phyloP scores from a whole-genome alignment of 306 rosid species.

The Bauhinia variegata region DNA sequence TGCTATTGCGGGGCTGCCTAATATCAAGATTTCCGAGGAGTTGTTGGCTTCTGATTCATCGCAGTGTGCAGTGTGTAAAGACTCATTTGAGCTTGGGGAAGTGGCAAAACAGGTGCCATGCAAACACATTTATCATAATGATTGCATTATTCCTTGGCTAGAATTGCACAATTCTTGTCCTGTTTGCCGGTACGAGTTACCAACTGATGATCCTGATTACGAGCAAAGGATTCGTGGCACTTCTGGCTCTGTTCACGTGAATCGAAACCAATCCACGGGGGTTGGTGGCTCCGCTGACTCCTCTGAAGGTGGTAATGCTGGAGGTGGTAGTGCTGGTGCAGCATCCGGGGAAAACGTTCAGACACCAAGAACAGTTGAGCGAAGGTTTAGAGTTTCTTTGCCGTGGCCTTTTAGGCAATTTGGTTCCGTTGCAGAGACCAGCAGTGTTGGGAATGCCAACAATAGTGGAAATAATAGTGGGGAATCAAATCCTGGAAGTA shows the following conservation, averaged over 20 bases:
- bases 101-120: slow-evolving; percentile 87
- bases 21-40: slow-evolving; percentile 56
- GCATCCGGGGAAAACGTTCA: slow-evolving; percentile 41
- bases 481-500: slow-evolving; percentile 56
- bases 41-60: slow-evolving; percentile 69
- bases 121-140: slow-evolving; percentile 79
- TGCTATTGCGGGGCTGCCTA: slow-evolving; percentile 63
- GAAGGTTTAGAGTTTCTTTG: slow-evolving; percentile 70
- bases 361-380: slow-evolving; percentile 48
- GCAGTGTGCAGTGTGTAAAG: slow-evolving; percentile 94
- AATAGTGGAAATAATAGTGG: slow-evolving; percentile 50
- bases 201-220: slow-evolving; percentile 82
- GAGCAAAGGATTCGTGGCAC: slow-evolving; percentile 59
- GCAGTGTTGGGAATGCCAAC: slow-evolving; percentile 60
- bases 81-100: slow-evolving; percentile 67
- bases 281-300: slow-evolving; percentile 34
- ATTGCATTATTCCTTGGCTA: slow-evolving; percentile 88
- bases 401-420: slow-evolving; percentile 61
- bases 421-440: slow-evolving; percentile 64
- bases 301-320: slow-evolving; percentile 25
- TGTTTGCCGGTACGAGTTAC: slow-evolving; percentile 92
- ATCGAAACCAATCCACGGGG: slow-evolving; percentile 41
- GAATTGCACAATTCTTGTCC: slow-evolving; percentile 94
- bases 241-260: slow-evolving; percentile 29
- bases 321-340: slow-evolving; percentile 18